A percentile compares a stretch with the other conserved stretches of the same genome.
Evolutionary conservation across 768 basidiomycete species (phyloP).

Genomic region (Boletus eberwhitei): DNA sequence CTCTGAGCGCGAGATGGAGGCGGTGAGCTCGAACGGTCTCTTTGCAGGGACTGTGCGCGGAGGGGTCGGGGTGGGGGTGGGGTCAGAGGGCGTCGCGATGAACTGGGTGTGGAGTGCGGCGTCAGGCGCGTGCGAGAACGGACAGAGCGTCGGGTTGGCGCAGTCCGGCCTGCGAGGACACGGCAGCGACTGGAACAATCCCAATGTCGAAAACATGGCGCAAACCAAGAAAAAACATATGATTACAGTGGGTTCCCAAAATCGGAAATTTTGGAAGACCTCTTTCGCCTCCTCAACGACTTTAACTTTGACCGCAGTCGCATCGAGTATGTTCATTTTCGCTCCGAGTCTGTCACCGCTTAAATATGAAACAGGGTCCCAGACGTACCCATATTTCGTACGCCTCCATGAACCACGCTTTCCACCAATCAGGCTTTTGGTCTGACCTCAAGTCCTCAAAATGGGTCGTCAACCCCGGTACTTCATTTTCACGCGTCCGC

Average conservation of each 20-base stretch:
- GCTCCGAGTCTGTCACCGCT: background rate
- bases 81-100: conserved; percentile 12
- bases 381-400: no score
- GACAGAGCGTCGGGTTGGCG: conserved; percentile 45
- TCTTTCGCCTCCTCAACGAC: background rate
- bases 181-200: conserved; percentile 52
- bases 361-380: background rate
- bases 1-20: conserved; percentile 33
- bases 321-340: no score
- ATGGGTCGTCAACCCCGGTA: conserved; percentile 78
- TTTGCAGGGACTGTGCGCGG: conserved; percentile 46
- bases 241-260: background rate
- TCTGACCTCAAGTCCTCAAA: conserved; percentile 48
- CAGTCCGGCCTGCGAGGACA: conserved; percentile 60
- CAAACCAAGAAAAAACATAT: no score
- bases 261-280: background rate
- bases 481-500: background rate
- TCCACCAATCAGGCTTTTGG: conserved; percentile 33
- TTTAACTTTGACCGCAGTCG: no score
- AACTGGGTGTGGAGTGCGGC: conserved; percentile 30
- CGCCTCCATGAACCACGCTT: background rate
- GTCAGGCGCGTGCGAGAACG: conserved; percentile 60
- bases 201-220: conserved; percentile 61
- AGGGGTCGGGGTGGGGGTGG: background rate
- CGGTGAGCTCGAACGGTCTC: conserved; percentile 36